phyloP scores from a whole-genome alignment of 495 filamentous ascomycete genomes.

The Neurospora sp. region DNA sequence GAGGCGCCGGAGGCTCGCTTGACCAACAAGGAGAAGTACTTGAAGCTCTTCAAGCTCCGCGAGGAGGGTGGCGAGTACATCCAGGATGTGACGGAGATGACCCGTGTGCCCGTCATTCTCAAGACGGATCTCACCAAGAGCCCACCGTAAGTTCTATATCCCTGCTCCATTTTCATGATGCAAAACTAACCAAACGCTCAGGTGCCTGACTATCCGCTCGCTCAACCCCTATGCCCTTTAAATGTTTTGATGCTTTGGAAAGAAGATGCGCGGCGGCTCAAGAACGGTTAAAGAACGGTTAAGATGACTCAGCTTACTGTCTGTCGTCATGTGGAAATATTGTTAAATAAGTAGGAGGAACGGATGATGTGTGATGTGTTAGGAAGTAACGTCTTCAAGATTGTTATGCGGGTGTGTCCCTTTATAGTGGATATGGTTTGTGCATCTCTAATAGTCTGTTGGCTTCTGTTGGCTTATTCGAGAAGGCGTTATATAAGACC shows the following conservation, averaged over 20 bases:
- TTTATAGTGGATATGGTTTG: background rate
- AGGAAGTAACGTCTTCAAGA: background rate
- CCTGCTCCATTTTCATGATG: background rate
- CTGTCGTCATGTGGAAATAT: background rate
- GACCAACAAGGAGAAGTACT: conserved; percentile 92
- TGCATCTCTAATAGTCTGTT: background rate
- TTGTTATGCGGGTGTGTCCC: background rate
- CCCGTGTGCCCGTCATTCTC: conserved; percentile 85
- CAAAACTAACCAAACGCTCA: conserved; percentile 37
- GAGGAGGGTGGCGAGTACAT: conserved; percentile 95
- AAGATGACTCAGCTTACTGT: background rate
- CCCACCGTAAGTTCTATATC: conserved; percentile 69
- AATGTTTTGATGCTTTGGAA: conserved; percentile 3
- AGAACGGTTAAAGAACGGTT: background rate
- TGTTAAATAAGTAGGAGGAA: background rate
- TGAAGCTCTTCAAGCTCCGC: conserved; percentile 77
- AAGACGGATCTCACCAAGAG: conserved; percentile 99
- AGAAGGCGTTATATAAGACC: background rate
- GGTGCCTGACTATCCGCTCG: conserved; percentile 94
- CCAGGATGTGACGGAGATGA: conserved; percentile 97
- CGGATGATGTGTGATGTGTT: background rate
- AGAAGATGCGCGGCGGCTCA: background rate
- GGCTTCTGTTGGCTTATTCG: background rate
- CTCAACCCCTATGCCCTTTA: conserved; percentile 93
- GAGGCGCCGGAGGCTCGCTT: conserved; percentile 64